Base-by-base conservation (phyloP, 1,284 basidiomycete species). In the Testicularia cyperi region DNA sequence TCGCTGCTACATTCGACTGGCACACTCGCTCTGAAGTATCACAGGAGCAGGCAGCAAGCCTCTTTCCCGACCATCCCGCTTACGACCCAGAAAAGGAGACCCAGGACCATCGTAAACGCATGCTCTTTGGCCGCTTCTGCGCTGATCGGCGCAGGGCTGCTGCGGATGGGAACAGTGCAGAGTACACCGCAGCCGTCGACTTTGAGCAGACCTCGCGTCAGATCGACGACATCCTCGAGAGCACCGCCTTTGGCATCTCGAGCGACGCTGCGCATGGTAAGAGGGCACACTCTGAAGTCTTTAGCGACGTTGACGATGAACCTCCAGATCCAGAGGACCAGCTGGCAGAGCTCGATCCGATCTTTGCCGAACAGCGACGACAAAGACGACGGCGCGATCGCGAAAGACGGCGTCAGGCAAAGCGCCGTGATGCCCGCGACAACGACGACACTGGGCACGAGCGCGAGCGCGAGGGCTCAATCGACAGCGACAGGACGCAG, bases 1-100 rank as follows among this genome's bases (percentile, higher is more conserved):
- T 63, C n/a, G 54, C 60, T 2, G 58, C 58, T 10, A 62, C 58
- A 0, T 62, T 62, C 29, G 58, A 62, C 27, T 62, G 57, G 57
- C 57, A 61, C 16, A 61, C 51, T 5, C 57, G 51, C 43, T 39
- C 48, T 22, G 46, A 41, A 5, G 24, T 56, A 4, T 47, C 55
- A 18, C 51, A 64, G 21, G 51, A 51, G 9, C 45, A 38, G 5
- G 55, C 45, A 3, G 43, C 55, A 7, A 51, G 54, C 38, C 39
- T 54, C 24, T 58, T 58, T 36, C 46, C 45, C 0, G 41, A 60
- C 10, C 47, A 55, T 16, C 39, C 42, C 3, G 44, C 52, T 1
- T 48, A 51, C 25, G 51, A 58, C 33, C 55, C 45, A 5, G 62
- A 60, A 22, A 37, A 22, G 24, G 54, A 58, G 20, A 52, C 43